Base-by-base conservation (phyloP, 2,329 filamentous ascomycete genomes). In the Cercospora canescens region DNA sequence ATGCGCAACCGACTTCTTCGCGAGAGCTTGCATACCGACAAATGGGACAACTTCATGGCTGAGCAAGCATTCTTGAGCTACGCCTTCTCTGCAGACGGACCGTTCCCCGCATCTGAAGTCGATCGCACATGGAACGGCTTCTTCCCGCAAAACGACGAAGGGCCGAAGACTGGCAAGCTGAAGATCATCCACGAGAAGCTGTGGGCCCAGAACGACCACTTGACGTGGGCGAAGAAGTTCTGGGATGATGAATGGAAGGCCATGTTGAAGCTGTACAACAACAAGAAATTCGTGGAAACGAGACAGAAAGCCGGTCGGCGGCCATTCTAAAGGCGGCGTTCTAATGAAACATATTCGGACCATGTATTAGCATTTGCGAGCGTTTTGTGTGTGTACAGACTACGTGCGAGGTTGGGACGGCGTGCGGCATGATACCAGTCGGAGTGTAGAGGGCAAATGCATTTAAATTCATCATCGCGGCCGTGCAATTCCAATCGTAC, bases 101-200 rank as follows among this genome's bases (percentile, higher is more conserved):
- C 69, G 2, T 71, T 71, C 50, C 68, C 69, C 3, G 60, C 64
- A 12, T 57, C 55, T 6, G 60, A 68, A 39, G 57, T 71, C 28
- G 66, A 65, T 41, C 63, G 69, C 11, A 37, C 41, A 39, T 71
- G 69, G 69, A 71, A 71, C 63, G 69, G 67, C 11, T 70, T 70
- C 60, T 68, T 70, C 39, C 67, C 67, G 9, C 62, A 69, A 34
- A 6, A 37, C 21, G 65, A 67, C 34, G 65, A 67, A 50, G 68
- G 67, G 11, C 62, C 55, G 1, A 64, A 62, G 63, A 54, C 59
- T 3, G 65, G 65, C 32, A 62, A 65, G 12, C 24, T 71, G n/a
- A 70, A 70, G 60, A 70, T 70, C 26, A 64, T 71, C 30, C 69
- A 71, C 54, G 69, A 71, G 37, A 71, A 71, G 57, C 48, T 71